A percentile compares a stretch with the other conserved stretches of the same genome.
Evolutionary conservation across 2,329 filamentous ascomycete species (phyloP).

Genomic region (Epichloe sp.): DNA sequence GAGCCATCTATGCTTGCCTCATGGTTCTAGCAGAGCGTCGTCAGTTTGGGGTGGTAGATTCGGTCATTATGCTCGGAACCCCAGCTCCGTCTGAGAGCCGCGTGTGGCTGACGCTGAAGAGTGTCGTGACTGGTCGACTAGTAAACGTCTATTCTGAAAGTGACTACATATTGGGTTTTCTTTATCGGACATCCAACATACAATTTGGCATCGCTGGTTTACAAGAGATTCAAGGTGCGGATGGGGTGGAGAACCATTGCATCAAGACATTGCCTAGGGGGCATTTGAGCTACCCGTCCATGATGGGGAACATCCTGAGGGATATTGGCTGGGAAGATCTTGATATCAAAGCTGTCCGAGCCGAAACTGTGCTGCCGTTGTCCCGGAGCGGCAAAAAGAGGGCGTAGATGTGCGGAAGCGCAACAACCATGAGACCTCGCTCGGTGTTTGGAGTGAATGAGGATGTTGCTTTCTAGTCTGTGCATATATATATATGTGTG

Average conservation of each 20-base stretch:
- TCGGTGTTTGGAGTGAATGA: neutral
- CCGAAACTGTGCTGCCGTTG: slow-evolving; percentile 9
- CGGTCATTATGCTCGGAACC: slow-evolving; percentile 70
- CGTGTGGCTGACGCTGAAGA: slow-evolving; percentile 67
- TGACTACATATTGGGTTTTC: slow-evolving; percentile 77
- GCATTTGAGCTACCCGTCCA: slow-evolving; percentile 57
- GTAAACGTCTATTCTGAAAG: slow-evolving; percentile 82
- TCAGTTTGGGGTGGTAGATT: slow-evolving; percentile 78
- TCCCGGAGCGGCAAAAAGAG: slow-evolving; percentile 2
- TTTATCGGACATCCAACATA: slow-evolving; percentile 72
- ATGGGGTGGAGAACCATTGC: slow-evolving; percentile 54
- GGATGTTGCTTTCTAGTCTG: neutral
- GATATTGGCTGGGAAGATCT: slow-evolving; percentile 59
- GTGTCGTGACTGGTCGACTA: slow-evolving; percentile 69
- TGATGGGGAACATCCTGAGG: slow-evolving; percentile 54
- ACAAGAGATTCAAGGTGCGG: slow-evolving; percentile 56
- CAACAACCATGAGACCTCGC: neutral
- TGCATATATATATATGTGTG: neutral
- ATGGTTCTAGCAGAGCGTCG: slow-evolving; percentile 66
- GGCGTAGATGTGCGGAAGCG: neutral
- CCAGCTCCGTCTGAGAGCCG: slow-evolving; percentile 60
- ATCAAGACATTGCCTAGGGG: slow-evolving; percentile 52
- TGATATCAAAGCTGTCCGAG: slow-evolving; percentile 21
- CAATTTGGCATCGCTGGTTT: slow-evolving; percentile 77
- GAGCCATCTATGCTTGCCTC: slow-evolving; percentile 74